Evolutionary conservation across 2,329 filamentous ascomycete species (phyloP).

Genomic region (Stenocarpella maydis): DNA sequence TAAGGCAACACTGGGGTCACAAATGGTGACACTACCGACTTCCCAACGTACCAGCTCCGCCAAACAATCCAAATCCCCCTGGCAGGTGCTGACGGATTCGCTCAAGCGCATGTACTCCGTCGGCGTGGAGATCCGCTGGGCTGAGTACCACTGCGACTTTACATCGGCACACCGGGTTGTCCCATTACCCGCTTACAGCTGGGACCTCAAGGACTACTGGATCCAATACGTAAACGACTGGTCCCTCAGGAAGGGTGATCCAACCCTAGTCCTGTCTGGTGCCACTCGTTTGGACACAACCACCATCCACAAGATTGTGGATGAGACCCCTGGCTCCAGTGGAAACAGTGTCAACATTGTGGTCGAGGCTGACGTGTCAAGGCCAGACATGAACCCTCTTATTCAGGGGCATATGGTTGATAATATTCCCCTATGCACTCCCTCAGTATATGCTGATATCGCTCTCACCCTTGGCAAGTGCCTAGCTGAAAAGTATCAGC

Average conservation of each 20-base stretch:
- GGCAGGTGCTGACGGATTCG: conserved; percentile 1
- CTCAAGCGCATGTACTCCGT: background rate
- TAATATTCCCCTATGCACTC: conserved; percentile 70
- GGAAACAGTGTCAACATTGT: conserved; percentile 50
- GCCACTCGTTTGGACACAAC: conserved; percentile 47
- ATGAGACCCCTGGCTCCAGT: background rate
- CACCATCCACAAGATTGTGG: conserved; percentile 16
- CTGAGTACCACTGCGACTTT: conserved; percentile 21
- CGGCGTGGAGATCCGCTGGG: background rate
- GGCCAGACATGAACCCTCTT: conserved; percentile 66
- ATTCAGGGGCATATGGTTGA: conserved; percentile 74
- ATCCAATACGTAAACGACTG: conserved; percentile 30
- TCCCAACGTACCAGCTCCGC: conserved; percentile 55
- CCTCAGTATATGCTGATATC: conserved; percentile 60
- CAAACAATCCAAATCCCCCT: conserved; percentile 70
- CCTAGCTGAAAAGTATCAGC: conserved; percentile 68
- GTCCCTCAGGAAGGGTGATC: conserved; percentile 22
- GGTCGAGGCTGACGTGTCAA: conserved; percentile 71
- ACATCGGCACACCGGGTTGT: conserved; percentile 1
- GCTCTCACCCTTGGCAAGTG: conserved; percentile 67
- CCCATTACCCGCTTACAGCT: conserved; percentile 20
- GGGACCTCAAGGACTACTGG: conserved; percentile 30
- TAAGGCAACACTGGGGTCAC: conserved; percentile 66
- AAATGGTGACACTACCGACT: conserved; percentile 65
- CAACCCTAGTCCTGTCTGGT: conserved; percentile 44